A percentile compares a stretch with the other conserved stretches of the same genome.
Conservation (phyloP, 345 rosid species). For the Sonneratia alba region DNA sequence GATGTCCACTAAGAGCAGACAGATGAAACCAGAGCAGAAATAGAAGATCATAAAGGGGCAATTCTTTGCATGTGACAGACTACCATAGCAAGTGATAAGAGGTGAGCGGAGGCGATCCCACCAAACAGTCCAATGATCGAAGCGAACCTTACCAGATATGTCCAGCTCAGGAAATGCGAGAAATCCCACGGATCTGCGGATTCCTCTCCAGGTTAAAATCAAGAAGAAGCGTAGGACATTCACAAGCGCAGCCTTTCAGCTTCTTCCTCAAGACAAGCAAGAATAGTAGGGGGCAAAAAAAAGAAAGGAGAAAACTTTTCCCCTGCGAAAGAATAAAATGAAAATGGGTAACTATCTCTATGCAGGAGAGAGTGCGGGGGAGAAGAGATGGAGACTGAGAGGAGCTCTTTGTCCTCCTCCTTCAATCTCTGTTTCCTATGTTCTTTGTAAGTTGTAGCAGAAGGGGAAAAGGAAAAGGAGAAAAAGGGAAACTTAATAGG, state of each 20-base stretch:
- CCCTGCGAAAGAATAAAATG: not conserved
- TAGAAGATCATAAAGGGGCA: not conserved
- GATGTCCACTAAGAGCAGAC: not conserved
- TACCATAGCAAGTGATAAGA: no score
- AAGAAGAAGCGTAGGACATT: not conserved
- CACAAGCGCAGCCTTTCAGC: not conserved
- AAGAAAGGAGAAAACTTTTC: not conserved
- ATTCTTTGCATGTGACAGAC: conserved; percentile 1
- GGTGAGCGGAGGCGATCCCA: not conserved
- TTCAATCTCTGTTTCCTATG: conserved; percentile 16
- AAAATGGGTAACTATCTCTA: not conserved
- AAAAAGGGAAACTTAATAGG: not conserved
- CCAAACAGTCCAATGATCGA: conserved; percentile 5
- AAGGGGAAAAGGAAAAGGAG: not conserved
- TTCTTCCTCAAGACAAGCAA: not conserved
- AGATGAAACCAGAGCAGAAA: not conserved
- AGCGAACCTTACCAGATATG: conserved; percentile 34
- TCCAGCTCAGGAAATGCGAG: not conserved
- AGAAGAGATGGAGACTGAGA: not conserved
- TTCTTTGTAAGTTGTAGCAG: not conserved
- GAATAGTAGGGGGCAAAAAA: not conserved
- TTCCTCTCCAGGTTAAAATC: not conserved
- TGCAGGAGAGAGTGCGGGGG: conserved; percentile 3
- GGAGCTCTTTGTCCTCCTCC: conserved; percentile 15
- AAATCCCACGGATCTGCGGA: not conserved